Conservation (phyloP, 2,329 filamentous ascomycete species). For the Albophoma yamanashiensis region DNA sequence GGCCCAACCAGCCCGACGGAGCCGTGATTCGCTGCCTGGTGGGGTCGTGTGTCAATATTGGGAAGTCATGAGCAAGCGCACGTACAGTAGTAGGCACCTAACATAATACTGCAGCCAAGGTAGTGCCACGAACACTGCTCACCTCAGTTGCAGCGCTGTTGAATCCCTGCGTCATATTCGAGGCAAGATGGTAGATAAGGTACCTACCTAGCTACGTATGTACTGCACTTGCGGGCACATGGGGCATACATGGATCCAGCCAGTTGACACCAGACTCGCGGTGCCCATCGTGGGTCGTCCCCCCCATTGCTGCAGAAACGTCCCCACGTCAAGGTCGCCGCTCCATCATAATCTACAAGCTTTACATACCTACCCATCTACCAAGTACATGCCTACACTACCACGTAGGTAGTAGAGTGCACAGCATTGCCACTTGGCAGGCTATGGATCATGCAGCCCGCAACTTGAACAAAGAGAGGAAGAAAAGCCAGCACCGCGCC, state of each 20-base stretch:
- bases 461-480: neutral
- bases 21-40: neutral
- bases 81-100: no score
- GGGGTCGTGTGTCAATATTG: neutral
- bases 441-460: neutral
- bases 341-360: neutral
- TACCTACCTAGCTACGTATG: no score
- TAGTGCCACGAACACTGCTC: neutral
- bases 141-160: neutral
- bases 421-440: neutral
- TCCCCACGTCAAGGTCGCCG: neutral
- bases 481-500: no score
- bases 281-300: no score
- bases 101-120: no score
- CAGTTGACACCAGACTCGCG: no score
- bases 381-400: no score
- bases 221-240: neutral
- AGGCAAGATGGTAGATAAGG: no score
- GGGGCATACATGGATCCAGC: no score
- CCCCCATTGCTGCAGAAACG: neutral
- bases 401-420: no score
- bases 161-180: neutral
- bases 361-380: no score
- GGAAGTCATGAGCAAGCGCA: no score
- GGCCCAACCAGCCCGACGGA: neutral